These are phyloP conservation scores for Aspergillus campestris DNA, from an alignment of 495 filamentous ascomycete genomes.

Conservation along the genomic window DNA sequence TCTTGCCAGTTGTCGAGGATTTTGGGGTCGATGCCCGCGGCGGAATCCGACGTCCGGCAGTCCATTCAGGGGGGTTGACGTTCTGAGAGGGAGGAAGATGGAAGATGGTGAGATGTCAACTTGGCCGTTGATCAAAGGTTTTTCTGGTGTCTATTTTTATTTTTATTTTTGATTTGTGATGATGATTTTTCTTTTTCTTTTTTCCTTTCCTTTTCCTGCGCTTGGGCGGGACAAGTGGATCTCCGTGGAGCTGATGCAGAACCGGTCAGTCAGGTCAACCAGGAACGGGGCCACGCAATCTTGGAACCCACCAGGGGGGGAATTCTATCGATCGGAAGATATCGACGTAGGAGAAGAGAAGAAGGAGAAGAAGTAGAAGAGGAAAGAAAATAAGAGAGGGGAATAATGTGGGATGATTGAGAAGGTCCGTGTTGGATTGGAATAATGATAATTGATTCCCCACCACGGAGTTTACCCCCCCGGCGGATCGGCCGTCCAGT, in stretches of 20 bases:
- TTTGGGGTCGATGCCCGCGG: slow-evolving; percentile 44
- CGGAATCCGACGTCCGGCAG: slow-evolving; percentile 32
- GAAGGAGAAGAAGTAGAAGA: slow-evolving; percentile 1
- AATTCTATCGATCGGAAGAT: not conserved
- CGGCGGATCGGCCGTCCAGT: slow-evolving; percentile 14
- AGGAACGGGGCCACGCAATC: too few relatives aligned
- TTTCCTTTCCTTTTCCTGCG: too few relatives aligned
- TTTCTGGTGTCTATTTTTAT: too few relatives aligned
- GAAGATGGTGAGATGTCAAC: too few relatives aligned
- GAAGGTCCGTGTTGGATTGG: slow-evolving; percentile 3
- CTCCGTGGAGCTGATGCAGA: too few relatives aligned
- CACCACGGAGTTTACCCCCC: slow-evolving; percentile 14
- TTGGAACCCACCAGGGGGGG: too few relatives aligned
- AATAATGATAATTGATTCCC: slow-evolving; percentile 8
- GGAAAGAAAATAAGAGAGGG: slow-evolving; percentile 11
- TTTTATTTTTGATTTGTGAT: too few relatives aligned
- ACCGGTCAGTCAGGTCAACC: too few relatives aligned
- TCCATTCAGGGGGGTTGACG: slow-evolving; percentile 33
- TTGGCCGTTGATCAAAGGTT: too few relatives aligned
- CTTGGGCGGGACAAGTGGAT: too few relatives aligned
- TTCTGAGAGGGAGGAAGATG: too few relatives aligned
- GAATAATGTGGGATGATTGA: slow-evolving; percentile 16
- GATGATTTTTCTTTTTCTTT: too few relatives aligned
- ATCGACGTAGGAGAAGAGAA: not conserved
- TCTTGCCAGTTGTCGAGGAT: slow-evolving; percentile 41